Evolutionary conservation across 345 rosid species (phyloP).

Genomic region (Citrus glauca): DNA sequence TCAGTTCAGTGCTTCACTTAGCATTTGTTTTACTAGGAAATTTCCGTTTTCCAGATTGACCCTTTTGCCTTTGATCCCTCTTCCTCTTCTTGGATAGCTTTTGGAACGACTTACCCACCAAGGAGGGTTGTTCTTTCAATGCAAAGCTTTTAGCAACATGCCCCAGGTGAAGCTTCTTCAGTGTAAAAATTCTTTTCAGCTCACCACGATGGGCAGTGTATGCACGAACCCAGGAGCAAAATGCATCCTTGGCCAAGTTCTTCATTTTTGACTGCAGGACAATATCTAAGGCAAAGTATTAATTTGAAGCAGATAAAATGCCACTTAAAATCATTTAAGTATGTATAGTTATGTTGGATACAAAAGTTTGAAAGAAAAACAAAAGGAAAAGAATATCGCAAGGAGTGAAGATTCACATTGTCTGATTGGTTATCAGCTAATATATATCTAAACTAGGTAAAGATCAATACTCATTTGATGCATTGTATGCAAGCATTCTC

Average conservation of each 20-base stretch:
- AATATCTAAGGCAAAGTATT: constrained; percentile 12
- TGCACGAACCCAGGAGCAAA: constrained; percentile 92
- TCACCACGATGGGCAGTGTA: constrained; percentile 91
- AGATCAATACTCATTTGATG: background rate
- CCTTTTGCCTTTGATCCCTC: constrained; percentile 57
- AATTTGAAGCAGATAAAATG: constrained; percentile 4
- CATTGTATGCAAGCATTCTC: background rate
- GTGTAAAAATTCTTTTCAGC: constrained; percentile 74
- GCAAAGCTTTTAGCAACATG: constrained; percentile 98
- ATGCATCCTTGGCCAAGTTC: constrained; percentile 70
- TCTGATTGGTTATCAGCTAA: background rate
- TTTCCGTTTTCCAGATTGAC: constrained; percentile 41
- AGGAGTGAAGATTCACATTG: background rate
- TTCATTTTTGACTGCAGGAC: constrained; percentile 59
- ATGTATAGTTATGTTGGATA: background rate
- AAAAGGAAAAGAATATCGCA: background rate
- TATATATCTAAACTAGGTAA: background rate
- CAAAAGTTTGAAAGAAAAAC: background rate
- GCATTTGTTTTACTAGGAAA: constrained; percentile 11
- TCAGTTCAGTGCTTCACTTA: background rate
- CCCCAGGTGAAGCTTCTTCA: constrained; percentile 92
- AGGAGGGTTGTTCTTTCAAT: constrained; percentile 81
- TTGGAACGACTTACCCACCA: constrained; percentile 72
- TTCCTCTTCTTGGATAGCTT: constrained; percentile 71
- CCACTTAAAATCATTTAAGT: background rate